Percentiles rank a stretch among this genome's conserved stretches.
phyloP scores from a whole-genome alignment of 208 protist species.

The Trypanosoma grayi region DNA sequence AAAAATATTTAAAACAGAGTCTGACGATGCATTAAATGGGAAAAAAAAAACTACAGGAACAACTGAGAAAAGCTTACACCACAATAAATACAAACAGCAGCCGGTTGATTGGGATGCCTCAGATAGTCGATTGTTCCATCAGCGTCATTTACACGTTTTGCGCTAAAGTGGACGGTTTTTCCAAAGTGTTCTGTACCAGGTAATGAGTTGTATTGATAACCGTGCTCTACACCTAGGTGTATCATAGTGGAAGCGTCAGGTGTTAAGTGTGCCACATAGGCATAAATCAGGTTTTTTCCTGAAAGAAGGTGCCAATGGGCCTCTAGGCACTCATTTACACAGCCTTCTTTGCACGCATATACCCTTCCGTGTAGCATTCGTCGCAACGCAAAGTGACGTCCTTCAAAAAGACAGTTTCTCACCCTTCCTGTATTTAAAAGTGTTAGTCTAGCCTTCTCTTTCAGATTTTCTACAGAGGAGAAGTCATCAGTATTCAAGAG shows the following conservation, averaged over 20 bases:
- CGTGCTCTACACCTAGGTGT: slow-evolving; percentile 74
- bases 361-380: slow-evolving; percentile 68
- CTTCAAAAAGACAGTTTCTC: slow-evolving; percentile 81
- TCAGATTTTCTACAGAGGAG: slow-evolving; percentile 33
- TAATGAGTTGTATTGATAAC: slow-evolving; percentile 87
- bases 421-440: slow-evolving; percentile 73
- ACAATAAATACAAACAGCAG: slow-evolving; percentile 73
- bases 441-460: slow-evolving; percentile 44
- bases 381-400: slow-evolving; percentile 53
- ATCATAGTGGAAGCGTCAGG: slow-evolving; percentile 49
- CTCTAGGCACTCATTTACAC: slow-evolving; percentile 54
- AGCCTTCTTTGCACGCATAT: slow-evolving; percentile 75
- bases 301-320: slow-evolving; percentile 83
- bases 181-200: slow-evolving; percentile 72
- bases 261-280: slow-evolving; percentile 70
- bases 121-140: slow-evolving; percentile 41
- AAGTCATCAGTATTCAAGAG: slow-evolving; percentile 46
- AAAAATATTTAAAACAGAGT: slow-evolving; percentile 1
- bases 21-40: no score
- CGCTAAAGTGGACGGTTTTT: slow-evolving; percentile 68
- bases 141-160: slow-evolving; percentile 45
- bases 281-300: slow-evolving; percentile 68
- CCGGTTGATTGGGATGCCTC: slow-evolving; percentile 56
- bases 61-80: slow-evolving; percentile 46
- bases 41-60: slow-evolving; percentile 58